Evolutionary conservation across 108 stramenopile genomes (phyloP).

Genomic region (Pseudonitzschia delicatissima): DNA sequence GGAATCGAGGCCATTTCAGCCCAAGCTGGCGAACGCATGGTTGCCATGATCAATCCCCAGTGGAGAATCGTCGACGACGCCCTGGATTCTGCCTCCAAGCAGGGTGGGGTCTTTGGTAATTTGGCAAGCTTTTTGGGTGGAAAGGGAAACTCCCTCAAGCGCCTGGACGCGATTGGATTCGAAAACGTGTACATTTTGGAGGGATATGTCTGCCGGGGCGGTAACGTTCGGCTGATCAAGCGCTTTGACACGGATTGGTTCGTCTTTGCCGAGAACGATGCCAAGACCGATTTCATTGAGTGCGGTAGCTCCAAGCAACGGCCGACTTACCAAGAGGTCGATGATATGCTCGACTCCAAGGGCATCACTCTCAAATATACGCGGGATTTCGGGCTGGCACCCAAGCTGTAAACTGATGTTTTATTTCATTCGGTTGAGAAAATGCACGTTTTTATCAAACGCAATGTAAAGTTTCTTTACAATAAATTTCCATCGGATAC

Average conservation of each 20-base stretch:
- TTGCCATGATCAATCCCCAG: conserved; percentile 81
- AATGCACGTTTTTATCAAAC: too few species aligned
- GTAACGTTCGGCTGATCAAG: conserved; percentile 78
- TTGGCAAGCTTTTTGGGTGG: conserved; percentile 86
- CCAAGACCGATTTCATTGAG: conserved; percentile 52
- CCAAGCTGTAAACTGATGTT: conserved; percentile 48
- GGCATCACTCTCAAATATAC: conserved; percentile 83
- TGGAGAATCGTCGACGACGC: conserved; percentile 88
- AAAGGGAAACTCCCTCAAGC: conserved; percentile 65
- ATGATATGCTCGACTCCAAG: conserved; percentile 75
- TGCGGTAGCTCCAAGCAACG: conserved; percentile 53
- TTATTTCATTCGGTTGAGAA: too few species aligned
- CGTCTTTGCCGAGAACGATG: conserved; percentile 85
- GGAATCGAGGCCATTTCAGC: conserved; percentile 50
- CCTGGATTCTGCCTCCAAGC: conserved; percentile 65
- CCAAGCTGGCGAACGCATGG: conserved; percentile 32
- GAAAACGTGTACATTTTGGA: conserved; percentile 61
- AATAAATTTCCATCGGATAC: background rate
- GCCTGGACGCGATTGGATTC: conserved; percentile 63
- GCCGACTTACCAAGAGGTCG: conserved; percentile 85
- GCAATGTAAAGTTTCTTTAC: background rate
- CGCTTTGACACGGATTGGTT: conserved; percentile 77
- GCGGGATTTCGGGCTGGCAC: conserved; percentile 72
- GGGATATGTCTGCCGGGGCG: conserved; percentile 86
- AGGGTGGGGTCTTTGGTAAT: conserved; percentile 52